Evolutionary conservation across 2,329 filamentous ascomycete species (phyloP), one percentile per base, ranked within the genome.

Genomic region (Ophiosphaerella narmari): DNA sequence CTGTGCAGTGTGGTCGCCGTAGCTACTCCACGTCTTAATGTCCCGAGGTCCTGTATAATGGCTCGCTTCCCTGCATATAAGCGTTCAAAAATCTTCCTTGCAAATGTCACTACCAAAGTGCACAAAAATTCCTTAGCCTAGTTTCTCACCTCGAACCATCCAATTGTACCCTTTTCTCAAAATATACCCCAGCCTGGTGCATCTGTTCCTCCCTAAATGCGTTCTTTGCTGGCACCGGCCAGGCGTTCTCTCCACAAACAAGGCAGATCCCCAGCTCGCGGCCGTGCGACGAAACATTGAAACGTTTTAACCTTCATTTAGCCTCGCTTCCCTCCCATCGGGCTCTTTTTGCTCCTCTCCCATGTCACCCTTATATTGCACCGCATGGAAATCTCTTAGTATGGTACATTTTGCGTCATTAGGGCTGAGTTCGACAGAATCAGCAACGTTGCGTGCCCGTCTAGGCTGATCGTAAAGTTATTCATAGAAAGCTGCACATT

Each of bases 271-370:
- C 50, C 51, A 52, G 47, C 14, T 35, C 39, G 43, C 52, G 45
- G 46, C 46, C 50, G 32, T 51, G 44, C 50, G 43, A 43, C 52
- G 38, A 47, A 47, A 41, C 54, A 42, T 65, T 53, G 59, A 67
- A 67, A 64, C 62, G 39, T 52, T 59, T 62, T 65, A 60, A 50
- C 46, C 64, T 55, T 39, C 46, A 56, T 65, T 56, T 49, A 55
- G 57, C 54, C 43, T 65, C 53, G 57, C 52, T 45, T 57, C 33
- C 52, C 33, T 29, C 21, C 13, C 43, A 12, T 42, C 18, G 36
- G 39, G 37, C 12, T 2, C 16, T 43, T 35, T 46, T 47, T 39
- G 34, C 29, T 35, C 43, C 39, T 40, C 47, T 49, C 36, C 54
- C 54, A 43, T 35, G 48, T 46, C 46, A n/a, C 43, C 35, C 49